Conservation (phyloP, 2,329 filamentous ascomycete genomes). For the Elsinoe batatas region DNA sequence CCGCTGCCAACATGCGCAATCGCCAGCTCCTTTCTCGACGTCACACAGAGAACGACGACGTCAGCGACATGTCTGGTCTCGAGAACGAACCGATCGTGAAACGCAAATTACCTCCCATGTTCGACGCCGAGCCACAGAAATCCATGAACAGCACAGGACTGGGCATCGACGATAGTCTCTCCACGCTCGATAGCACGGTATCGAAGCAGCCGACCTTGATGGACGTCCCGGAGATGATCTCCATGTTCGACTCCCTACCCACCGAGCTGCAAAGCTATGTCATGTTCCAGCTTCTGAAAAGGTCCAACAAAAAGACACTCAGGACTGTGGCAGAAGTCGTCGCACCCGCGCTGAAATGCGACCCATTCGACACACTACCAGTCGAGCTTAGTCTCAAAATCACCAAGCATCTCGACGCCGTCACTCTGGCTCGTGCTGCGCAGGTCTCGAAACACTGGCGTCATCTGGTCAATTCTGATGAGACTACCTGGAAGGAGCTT, state of each 20-base stretch:
- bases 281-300: conserved; percentile 88
- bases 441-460: conserved; percentile 95
- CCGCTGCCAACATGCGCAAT: conserved; percentile 54
- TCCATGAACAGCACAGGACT: background rate
- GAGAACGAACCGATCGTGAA: conserved; percentile 24
- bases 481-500: conserved; percentile 90
- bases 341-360: conserved; percentile 88
- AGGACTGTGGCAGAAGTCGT: conserved; percentile 84
- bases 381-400: conserved; percentile 81
- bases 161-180: background rate
- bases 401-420: conserved; percentile 73
- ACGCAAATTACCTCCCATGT: conserved; percentile 5
- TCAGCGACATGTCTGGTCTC: conserved; percentile 25
- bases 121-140: background rate
- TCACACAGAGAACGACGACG: conserved; percentile 22
- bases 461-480: conserved; percentile 79
- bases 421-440: conserved; percentile 78
- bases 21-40: conserved; percentile 19
- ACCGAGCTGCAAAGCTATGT: conserved; percentile 88
- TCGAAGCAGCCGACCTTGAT: conserved; percentile 40
- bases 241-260: conserved; percentile 84
- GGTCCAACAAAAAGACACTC: conserved; percentile 78
- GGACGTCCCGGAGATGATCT: conserved; percentile 77
- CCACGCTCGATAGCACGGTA: background rate
- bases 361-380: conserved; percentile 77